Evolutionary conservation across 163 green algal species (phyloP).

Genomic region (Scenedesmus sp.): DNA sequence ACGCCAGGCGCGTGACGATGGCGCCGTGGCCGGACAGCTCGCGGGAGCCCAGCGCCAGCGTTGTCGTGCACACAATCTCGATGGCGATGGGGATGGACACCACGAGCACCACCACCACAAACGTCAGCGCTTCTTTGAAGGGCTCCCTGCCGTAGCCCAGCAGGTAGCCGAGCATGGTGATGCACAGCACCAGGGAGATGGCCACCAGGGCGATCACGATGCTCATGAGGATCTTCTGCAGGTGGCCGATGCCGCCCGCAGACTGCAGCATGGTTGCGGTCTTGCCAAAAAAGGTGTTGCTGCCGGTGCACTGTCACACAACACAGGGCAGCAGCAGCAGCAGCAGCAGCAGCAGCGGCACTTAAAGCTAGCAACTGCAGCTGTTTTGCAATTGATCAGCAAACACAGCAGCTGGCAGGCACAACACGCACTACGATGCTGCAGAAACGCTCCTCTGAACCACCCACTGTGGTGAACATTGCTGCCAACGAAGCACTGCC

Average conservation of each 20-base stretch:
- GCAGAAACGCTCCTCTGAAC: no score
- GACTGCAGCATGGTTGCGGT: slow-evolving; percentile 87
- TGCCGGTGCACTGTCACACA: slow-evolving; percentile 75
- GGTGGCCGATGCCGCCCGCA: slow-evolving; percentile 83
- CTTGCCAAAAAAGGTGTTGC: slow-evolving; percentile 95
- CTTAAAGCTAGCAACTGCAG: no score
- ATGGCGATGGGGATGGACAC: slow-evolving; percentile 94
- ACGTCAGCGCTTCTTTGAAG: slow-evolving; percentile 63
- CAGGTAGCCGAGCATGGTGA: slow-evolving; percentile 74
- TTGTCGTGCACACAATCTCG: slow-evolving; percentile 91
- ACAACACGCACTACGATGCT: no score
- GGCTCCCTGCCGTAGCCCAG: slow-evolving; percentile 52
- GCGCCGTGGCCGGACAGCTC: slow-evolving; percentile 74
- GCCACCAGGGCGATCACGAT: slow-evolving; percentile 82
- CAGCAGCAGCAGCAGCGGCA: not conserved
- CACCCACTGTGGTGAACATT: no score
- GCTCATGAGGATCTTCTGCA: slow-evolving; percentile 89
- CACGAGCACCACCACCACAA: slow-evolving; percentile 85
- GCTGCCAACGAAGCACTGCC: no score
- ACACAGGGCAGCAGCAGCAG: not conserved
- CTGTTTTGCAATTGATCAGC: no score
- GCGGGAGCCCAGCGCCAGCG: slow-evolving; percentile 83
- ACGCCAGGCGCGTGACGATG: slow-evolving; percentile 88
- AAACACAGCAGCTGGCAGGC: no score
- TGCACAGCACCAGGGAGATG: slow-evolving; percentile 65